Evolutionary conservation across 495 filamentous ascomycete species (phyloP), one percentile per base, ranked within the genome.

Genomic region (Neurospora pannonica): DNA sequence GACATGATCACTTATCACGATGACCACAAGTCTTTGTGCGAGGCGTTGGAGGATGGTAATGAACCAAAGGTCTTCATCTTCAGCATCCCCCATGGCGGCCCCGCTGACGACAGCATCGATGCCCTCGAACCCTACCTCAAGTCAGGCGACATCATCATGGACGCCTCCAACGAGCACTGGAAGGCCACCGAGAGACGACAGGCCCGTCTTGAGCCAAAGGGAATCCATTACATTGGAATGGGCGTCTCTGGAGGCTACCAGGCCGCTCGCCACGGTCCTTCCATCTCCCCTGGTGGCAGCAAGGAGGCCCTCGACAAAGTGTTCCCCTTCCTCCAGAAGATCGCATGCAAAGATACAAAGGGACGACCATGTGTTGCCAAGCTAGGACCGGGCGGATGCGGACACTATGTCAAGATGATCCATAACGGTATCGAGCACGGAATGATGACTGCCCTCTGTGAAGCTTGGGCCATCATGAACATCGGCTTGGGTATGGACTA

Each of bases 341-440:
- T 92, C 62, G 86, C 90, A 0, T 90, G 89, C 17, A 91, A 89
- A 77, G 89, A 89, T 74, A 78, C 79, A 19, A 80, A 86, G 2
- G 89, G 89, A 5, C 86, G 81, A 4, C 87, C 90, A 0, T 94
- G 91, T 79, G 90, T 92, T 5, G 88, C 82, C 13, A 84, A 84
- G 13, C 83, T 90, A 76, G 91, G 91, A 0, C 87, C 87, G 5
- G 89, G 88, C 2, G 91, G 92, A 3, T 85, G 87, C 1, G 91
- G 91, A 2, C 89, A 94, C 79, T 93, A 90, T 76, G 90, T 93
- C 40, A 94, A 94, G 80, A 93, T 93, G 90, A 86, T 92, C 0
- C 92, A 94, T 77, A 93, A 93, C 77, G 91, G 91, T 15, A 92
- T 93, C 70, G 90, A 94, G 79, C 90, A 92, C 70, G 91, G 90